Evolutionary conservation across 371 early-diverging fungal genomes (phyloP).

Genomic region (Funneliformis caledonium): DNA sequence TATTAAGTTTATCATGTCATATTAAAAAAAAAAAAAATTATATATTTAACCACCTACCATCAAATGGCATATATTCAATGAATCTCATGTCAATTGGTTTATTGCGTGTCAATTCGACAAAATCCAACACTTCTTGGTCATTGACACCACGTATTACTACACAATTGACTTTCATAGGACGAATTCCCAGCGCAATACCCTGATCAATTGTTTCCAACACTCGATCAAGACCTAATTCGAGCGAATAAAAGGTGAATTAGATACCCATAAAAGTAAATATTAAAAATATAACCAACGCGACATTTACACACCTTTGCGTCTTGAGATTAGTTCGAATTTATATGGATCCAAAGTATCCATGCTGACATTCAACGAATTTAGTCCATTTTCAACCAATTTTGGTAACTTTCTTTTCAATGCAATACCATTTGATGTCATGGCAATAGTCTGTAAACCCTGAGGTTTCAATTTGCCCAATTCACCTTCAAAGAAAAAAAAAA

Average conservation of each 20-base stretch:
- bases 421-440: slow-evolving; percentile 94
- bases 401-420: slow-evolving; percentile 85
- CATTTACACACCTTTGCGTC: slow-evolving; percentile 65
- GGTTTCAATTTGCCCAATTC: slow-evolving; percentile 73
- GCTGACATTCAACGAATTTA: slow-evolving; percentile 88
- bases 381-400: slow-evolving; percentile 68
- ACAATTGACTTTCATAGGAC: slow-evolving; percentile 85
- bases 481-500: slow-evolving; percentile 41
- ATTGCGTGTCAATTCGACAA: slow-evolving; percentile 82
- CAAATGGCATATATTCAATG: slow-evolving; percentile 98
- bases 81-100: slow-evolving; percentile 82
- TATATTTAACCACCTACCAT: slow-evolving; percentile 58
- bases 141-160: slow-evolving; percentile 90
- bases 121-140: slow-evolving; percentile 80
- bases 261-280: background rate
- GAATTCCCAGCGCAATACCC: slow-evolving; percentile 67
- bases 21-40: background rate
- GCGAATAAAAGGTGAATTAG: background rate
- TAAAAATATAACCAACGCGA: background rate
- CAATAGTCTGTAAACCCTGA: slow-evolving; percentile 77
- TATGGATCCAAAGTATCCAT: slow-evolving; percentile 88
- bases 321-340: slow-evolving; percentile 88
- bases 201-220: slow-evolving; percentile 78
- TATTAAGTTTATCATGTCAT: background rate
- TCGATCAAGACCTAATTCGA: slow-evolving; percentile 63